Evolutionary conservation across 139 green algal species (phyloP), one percentile per base, ranked within the genome.

Genomic region (Gonium pectorale): DNA sequence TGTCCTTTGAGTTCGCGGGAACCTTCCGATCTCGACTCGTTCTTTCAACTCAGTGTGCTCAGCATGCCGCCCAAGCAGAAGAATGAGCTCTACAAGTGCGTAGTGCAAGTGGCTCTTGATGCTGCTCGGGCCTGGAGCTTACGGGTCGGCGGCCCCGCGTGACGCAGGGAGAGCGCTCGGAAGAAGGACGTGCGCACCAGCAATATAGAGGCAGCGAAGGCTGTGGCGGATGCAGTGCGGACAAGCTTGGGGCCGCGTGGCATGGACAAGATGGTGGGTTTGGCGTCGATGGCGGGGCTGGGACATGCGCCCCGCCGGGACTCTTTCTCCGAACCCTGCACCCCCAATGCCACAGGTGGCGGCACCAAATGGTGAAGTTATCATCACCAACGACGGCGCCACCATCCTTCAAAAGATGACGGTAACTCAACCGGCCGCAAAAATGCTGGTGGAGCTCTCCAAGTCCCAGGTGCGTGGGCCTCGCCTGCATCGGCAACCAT

Each of bases 321-420:
- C 49, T 29, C 26, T 59, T 35, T 33, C 43, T 33, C 31, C 51
- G n/a, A 56, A 56, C 13, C 17, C 13, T 56, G 13, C 17, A 13
- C 49, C 13, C 13, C 31, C 41, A 7, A 38, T 22, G 43, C 0
- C 46, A 59, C 92, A 98, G 95, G 93, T 99, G 22, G 93, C 91
- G 8, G 90, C 95, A 49, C 89, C 95, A 0, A 94, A 96, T 46
- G 97, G 97, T 3, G 96, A 99, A 80, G 98, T 99, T 19, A 97
- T 99, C 85, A 99, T 99, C 86, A 99, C 97, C 43, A 99, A 99
- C 86, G 97, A 99, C 85, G 97, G 97, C 6, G 97, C 97, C 17
- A 99, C 97, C 27, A 99, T 99, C 67, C 90, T 99, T 21, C 96
- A 99, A 71, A 98, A 98, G 87, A 99, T 99, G 97, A 92, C 91